phyloP scores from a whole-genome alignment of 768 basidiomycete genomes.

The Boletus vinaceobasis region DNA sequence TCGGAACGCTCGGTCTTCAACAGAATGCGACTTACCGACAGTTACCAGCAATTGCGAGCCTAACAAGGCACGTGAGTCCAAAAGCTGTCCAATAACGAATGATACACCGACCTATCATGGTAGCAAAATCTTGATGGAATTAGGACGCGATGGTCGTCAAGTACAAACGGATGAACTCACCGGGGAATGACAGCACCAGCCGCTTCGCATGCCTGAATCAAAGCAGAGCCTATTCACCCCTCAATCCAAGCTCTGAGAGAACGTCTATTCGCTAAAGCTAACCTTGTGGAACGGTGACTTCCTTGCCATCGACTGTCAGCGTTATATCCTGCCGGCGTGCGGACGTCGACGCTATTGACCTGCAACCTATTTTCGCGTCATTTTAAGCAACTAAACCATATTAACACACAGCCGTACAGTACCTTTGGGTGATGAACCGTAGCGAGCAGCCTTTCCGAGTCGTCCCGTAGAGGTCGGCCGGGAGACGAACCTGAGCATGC shows the following conservation, averaged over 20 bases:
- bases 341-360: constrained; percentile 64
- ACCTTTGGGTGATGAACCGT: constrained; percentile 38
- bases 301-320: constrained; percentile 93
- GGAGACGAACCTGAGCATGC: constrained; percentile 71
- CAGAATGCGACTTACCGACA: constrained; percentile 64
- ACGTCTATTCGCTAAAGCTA: constrained; percentile 26
- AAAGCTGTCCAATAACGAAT: not conserved
- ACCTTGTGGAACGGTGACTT: constrained; percentile 97
- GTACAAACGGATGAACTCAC: constrained; percentile 37
- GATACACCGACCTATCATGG: constrained; percentile 65
- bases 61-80: constrained; percentile 25
- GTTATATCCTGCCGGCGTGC: constrained; percentile 76
- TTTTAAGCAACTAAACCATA: constrained; percentile 1
- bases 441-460: constrained; percentile 60
- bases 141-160: constrained; percentile 5
- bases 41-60: constrained; percentile 95
- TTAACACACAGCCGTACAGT: not conserved
- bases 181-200: constrained; percentile 79
- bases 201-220: constrained; percentile 95
- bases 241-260: constrained; percentile 5
- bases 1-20: not conserved
- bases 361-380: constrained; percentile 42
- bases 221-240: constrained; percentile 68
- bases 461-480: constrained; percentile 64
- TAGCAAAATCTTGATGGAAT: constrained; percentile 64